Percentiles rank a stretch among this genome's conserved stretches.
These are phyloP conservation scores for Linderina pennispora DNA, from an alignment of 192 early-diverging fungal genomes.

Conservation along the genomic window DNA sequence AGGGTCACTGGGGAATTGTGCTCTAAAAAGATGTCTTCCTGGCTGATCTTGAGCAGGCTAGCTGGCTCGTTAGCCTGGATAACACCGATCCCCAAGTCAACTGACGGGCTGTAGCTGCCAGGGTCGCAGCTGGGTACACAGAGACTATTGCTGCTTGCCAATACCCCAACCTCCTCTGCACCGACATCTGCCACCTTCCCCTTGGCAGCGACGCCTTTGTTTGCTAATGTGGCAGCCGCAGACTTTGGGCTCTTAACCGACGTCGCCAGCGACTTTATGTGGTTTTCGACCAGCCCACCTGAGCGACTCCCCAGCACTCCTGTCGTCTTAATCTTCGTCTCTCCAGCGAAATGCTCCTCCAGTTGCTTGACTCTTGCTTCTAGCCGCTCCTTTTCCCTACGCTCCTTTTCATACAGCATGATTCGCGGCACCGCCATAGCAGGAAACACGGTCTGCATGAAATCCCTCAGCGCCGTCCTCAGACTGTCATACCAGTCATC, in stretches of 20 bases:
- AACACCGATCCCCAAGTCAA: not conserved
- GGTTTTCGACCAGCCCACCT: slow-evolving; percentile 36
- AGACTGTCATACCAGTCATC: slow-evolving; percentile 34
- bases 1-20: slow-evolving; percentile 41
- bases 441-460: slow-evolving; percentile 44
- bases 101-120: not conserved
- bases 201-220: too few species aligned
- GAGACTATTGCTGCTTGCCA: slow-evolving; percentile 1
- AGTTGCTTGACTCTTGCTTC: slow-evolving; percentile 15
- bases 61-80: slow-evolving; percentile 17
- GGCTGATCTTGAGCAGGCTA: slow-evolving; percentile 38
- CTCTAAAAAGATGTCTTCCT: slow-evolving; percentile 45
- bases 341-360: slow-evolving; percentile 30
- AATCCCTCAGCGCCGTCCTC: slow-evolving; percentile 30
- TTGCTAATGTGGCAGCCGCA: too few species aligned
- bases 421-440: slow-evolving; percentile 45
- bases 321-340: slow-evolving; percentile 30
- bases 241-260: slow-evolving; percentile 5
- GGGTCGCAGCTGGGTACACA: too few species aligned
- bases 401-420: slow-evolving; percentile 42
- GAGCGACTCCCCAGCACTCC: slow-evolving; percentile 4
- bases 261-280: slow-evolving; percentile 25
- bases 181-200: not conserved
- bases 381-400: slow-evolving; percentile 27
- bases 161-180: not conserved